phyloP scores from a whole-genome alignment of 192 early-diverging fungal species.

The Coemansia sp. region DNA sequence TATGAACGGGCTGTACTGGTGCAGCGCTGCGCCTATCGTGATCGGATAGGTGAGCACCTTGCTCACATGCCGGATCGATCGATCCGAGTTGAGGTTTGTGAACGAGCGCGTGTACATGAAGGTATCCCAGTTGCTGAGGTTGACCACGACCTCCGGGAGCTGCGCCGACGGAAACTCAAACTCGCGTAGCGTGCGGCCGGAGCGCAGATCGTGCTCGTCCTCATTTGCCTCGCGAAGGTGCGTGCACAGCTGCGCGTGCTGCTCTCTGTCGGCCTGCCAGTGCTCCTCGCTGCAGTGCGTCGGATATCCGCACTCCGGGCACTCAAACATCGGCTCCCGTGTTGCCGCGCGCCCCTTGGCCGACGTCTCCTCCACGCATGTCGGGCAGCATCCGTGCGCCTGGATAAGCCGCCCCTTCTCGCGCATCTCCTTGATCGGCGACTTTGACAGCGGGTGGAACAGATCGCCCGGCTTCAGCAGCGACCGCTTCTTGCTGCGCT shows the following conservation, averaged over 20 bases:
- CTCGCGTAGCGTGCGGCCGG: conserved; percentile 70
- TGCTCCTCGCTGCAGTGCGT: conserved; percentile 75
- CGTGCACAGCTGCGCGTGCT: conserved; percentile 61
- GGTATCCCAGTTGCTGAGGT: conserved; percentile 75
- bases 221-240: conserved; percentile 69
- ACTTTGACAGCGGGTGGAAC: conserved; percentile 70
- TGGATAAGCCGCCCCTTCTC: conserved; percentile 64
- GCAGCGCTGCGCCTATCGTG: conserved; percentile 71
- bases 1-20: conserved; percentile 71
- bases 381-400: conserved; percentile 66
- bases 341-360: conserved; percentile 40
- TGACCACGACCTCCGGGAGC: conserved; percentile 72
- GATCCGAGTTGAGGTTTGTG: conserved; percentile 65
- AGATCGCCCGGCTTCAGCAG: conserved; percentile 56
- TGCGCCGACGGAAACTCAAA: conserved; percentile 76
- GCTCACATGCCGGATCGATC: conserved; percentile 76
- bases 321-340: conserved; percentile 62
- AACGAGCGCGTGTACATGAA: conserved; percentile 79
- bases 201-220: conserved; percentile 79
- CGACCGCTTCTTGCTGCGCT: conserved; percentile 18
- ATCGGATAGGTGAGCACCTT: conserved; percentile 78
- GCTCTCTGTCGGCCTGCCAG: conserved; percentile 60
- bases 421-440: conserved; percentile 67
- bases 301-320: conserved; percentile 77
- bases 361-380: conserved; percentile 60